phyloP scores from a whole-genome alignment of 768 basidiomycete species.

The Postia placenta region DNA sequence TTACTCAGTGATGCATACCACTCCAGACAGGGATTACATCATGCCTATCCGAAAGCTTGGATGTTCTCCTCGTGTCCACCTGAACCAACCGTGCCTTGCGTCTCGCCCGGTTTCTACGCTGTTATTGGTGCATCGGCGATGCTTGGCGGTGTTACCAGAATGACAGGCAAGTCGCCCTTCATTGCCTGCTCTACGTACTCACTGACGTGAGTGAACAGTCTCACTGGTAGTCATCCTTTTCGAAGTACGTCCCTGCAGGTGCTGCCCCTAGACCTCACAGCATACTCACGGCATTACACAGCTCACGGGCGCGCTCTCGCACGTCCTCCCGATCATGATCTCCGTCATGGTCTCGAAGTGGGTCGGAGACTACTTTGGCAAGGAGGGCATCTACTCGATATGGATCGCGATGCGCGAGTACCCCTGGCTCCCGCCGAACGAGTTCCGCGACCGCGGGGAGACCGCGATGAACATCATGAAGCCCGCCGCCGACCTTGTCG shows the following conservation, averaged over 20 bases:
- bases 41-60: conserved; percentile 61
- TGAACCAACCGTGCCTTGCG: conserved; percentile 59
- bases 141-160: conserved; percentile 70
- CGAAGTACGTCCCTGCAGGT: conserved; percentile 40
- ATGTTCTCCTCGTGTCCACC: conserved; percentile 69
- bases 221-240: conserved; percentile 75
- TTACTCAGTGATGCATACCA: background rate
- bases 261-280: background rate
- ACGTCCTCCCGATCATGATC: conserved; percentile 80
- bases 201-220: conserved; percentile 31
- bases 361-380: conserved; percentile 67
- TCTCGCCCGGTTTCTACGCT: conserved; percentile 73
- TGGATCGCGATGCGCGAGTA: conserved; percentile 71
- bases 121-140: conserved; percentile 73
- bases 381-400: conserved; percentile 62
- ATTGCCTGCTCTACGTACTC: background rate
- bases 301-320: conserved; percentile 75
- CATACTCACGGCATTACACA: conserved; percentile 16
- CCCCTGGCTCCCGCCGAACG: conserved; percentile 62
- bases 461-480: conserved; percentile 60
- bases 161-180: conserved; percentile 50
- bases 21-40: conserved; percentile 57
- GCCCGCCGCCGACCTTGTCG: conserved; percentile 40
- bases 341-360: conserved; percentile 73
- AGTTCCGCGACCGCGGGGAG: conserved; percentile 61